Evolutionary conservation across 768 basidiomycete genomes (phyloP), one percentile per base, ranked within the genome.

Genomic region (Cubamyces lactineus): DNA sequence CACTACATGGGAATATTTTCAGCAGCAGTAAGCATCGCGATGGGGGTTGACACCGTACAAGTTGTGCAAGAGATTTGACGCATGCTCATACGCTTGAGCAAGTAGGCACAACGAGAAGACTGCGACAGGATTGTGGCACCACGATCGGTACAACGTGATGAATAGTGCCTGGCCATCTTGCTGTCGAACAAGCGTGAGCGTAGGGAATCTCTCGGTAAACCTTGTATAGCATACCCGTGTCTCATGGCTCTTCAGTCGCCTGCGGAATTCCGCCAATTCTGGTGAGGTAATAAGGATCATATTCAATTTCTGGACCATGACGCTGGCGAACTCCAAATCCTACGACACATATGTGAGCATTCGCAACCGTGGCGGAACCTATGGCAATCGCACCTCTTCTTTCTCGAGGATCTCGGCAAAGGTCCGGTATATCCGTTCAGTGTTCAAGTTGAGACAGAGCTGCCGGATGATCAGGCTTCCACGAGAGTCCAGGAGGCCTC

Each of bases 51-150:
- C 12, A 23, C 73, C 87, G 61, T 72, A 95, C 96, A 99, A 98
- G 62, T 97, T 98, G 63, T 93, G 89, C 17, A 99, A 80, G 3
- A 99, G 82, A 73, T 96, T 98, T 21, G 94, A 96, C 1, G 96
- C 97, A 74, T 99, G 97, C 73, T 99, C 97, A 67, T 99, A 99
- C 2, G 97, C 96, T 73, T 99, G 97, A 5, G 97, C 97, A 24
- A 99, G 81, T 28, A 99, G 81, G 73, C 97, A 99, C 6, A 99
- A 82, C 1, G 97, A 94, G 72, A 99, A 97, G 1, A 94, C 94
- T 0, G 97, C 90, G 45, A 98, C 96, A 1, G 96, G 92, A 70
- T 98, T 98, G 69, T 99, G 97, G 72, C 95, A 98, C 97, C 97
- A 99, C 19, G 95, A 98, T 19, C 94, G 84, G 70, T 99, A 99